Conservation (phyloP, 2,329 filamentous ascomycete species). For the Aureobasidium namibiae region DNA sequence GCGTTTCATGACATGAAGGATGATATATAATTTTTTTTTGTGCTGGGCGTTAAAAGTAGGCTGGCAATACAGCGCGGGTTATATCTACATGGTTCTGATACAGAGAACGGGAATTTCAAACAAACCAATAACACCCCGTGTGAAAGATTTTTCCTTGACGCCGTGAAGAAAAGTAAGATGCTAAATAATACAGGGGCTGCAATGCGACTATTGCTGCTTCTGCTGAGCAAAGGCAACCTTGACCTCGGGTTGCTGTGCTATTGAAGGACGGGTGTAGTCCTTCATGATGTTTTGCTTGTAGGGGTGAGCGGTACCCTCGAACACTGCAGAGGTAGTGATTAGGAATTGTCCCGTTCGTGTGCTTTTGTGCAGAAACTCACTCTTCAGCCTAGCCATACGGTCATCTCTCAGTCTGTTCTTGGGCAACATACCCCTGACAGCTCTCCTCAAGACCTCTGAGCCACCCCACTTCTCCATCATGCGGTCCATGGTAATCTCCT, state of each 20-base stretch:
- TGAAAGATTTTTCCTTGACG: conserved; percentile 14
- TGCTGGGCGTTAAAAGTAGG: conserved; percentile 1
- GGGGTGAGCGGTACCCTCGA: conserved; percentile 86
- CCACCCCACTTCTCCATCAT: conserved; percentile 93
- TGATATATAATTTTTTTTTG: neutral
- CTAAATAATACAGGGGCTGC: neutral
- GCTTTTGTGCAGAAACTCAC: conserved; percentile 33
- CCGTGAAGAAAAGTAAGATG: conserved; percentile 7
- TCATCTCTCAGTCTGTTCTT: conserved; percentile 91
- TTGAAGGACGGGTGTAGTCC: conserved; percentile 15
- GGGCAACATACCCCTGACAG: conserved; percentile 93
- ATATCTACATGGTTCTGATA: conserved; percentile 5
- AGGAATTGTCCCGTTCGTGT: neutral
- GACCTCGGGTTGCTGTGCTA: conserved; percentile 13
- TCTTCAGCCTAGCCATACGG: conserved; percentile 78
- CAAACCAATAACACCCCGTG: neutral
- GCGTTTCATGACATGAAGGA: neutral
- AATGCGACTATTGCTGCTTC: conserved; percentile 4
- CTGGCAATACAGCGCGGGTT: conserved; percentile 8
- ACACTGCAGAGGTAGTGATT: conserved; percentile 45
- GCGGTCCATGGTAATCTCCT: conserved; percentile 85
- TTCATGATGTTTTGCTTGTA: conserved; percentile 81
- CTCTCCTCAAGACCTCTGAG: conserved; percentile 80
- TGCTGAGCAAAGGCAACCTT: conserved; percentile 11
- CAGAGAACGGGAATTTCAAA: neutral